phyloP scores from a whole-genome alignment of 2,329 filamentous ascomycete species.

The Penicillium polonicum region DNA sequence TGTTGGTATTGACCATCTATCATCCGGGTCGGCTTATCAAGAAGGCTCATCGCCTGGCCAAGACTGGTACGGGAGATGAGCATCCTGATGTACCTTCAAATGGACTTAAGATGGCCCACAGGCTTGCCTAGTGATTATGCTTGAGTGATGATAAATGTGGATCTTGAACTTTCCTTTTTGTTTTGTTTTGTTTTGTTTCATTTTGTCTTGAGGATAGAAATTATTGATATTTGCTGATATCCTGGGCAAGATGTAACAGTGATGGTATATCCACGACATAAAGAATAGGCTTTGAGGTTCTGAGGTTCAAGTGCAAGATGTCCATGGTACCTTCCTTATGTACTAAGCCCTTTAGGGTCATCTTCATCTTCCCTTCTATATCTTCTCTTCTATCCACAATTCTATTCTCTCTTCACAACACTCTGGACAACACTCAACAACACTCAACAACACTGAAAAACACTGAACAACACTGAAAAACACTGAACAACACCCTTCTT shows the following conservation, averaged over 20 bases:
- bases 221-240: neutral
- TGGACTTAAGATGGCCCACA: conserved; percentile 6
- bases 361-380: neutral
- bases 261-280: neutral
- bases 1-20: conserved; percentile 24
- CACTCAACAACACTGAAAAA: no score
- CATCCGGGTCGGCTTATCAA: conserved; percentile 29
- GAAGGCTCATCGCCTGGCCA: conserved; percentile 13
- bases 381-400: neutral
- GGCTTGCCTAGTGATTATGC: neutral
- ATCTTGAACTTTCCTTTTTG: neutral
- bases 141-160: neutral
- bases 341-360: neutral
- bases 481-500: no score
- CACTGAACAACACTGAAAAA: no score
- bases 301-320: neutral
- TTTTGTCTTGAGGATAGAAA: neutral
- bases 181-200: neutral
- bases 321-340: neutral
- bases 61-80: conserved; percentile 9
- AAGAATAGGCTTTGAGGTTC: neutral
- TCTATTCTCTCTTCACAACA: no score
- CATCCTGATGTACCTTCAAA: conserved; percentile 20
- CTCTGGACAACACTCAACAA: no score
- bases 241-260: neutral